Evolutionary conservation across 345 rosid genomes (phyloP), one percentile per base, ranked within the genome.

Genomic region (Punica granatum): DNA sequence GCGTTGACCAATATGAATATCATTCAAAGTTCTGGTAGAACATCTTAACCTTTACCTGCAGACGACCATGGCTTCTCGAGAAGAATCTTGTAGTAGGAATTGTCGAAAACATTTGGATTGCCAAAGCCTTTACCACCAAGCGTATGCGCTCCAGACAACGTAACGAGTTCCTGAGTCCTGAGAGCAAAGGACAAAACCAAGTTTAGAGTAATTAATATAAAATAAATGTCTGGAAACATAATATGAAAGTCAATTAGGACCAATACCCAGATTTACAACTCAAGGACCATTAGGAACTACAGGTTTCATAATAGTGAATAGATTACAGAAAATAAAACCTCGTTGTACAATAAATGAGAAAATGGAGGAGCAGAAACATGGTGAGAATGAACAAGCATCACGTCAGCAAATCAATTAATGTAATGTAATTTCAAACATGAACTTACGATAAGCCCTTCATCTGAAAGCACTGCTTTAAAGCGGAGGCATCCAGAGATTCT

Each of bases 361-460:
- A 4, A 37, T 37, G n/a, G n/a, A n/a, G n/a, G n/a, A n/a, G n/a
- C n/a, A n/a, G n/a, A n/a, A n/a, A n/a, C n/a, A n/a, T n/a, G n/a
- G n/a, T n/a, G n/a, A n/a, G n/a, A n/a, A n/a, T n/a, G n/a, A n/a
- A n/a, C n/a, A n/a, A n/a, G n/a, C n/a, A n/a, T n/a, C n/a, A n/a
- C n/a, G n/a, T n/a, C n/a, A 46, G 3, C 53, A n/a, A n/a, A n/a
- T n/a, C n/a, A n/a, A n/a, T n/a, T n/a, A n/a, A n/a, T n/a, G n/a
- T n/a, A n/a, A n/a, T n/a, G n/a, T n/a, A n/a, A n/a, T n/a, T n/a
- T n/a, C n/a, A 11, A n/a, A 15, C 4, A 9, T 34, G 46, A 68
- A 88, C 98, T 88, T 81, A 88, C 97, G 86, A 83, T 59, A 93
- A 84, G 81, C 98, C 98, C 81, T 93, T 93, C 75, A 78, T 80